Base-by-base conservation (phyloP, 2,329 filamentous ascomycete genomes). In the Huntiella omanensis region DNA sequence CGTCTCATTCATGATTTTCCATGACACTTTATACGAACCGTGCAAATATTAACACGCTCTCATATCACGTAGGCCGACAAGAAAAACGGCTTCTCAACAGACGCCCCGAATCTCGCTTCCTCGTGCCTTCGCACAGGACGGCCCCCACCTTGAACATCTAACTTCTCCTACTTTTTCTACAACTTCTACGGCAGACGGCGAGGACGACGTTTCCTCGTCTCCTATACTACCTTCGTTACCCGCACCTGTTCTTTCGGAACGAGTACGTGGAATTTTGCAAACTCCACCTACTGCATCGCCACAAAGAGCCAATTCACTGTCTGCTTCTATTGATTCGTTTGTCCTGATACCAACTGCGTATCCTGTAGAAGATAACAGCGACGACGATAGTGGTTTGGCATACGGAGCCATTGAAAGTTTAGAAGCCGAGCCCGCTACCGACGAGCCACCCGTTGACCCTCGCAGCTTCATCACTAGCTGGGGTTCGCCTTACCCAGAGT, bases 401-500 rank as follows among this genome's bases (percentile, higher is more conserved):
- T 33, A 43, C 39, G 33, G 33, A 28, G 22, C 35, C 11, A 34
- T 43, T 22, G 22, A 19, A 17, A 8, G 32, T 17, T 13, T 28
- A 28, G 22, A 28, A 28, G 22, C 22, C 3, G 22, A 28, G 6
- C 13, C 36, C 22, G 34, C 45, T 33, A 12, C 13, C 16, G 35
- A 35, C 36, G 5, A 39, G 8, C 7, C 36, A 19, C 45, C 28
- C 35, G 38, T 41, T 13, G 46, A 45, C 40, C 48, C 48, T 19
- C 62, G 37, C 42, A 45, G 60, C 49, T 76, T 72, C 59, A 69
- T 70, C 50, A 80, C 85, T 42, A 87, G 80, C 59, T 94, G 87
- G 86, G 87, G 87, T 48, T 94, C 86, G 46, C 87, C 87, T 16
- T 94, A 94, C 63, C 78, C 82, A 47, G 71, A 70, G 51, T 71